Evolutionary conservation across 345 rosid species (phyloP).

Genomic region (Eutrema heterophyllum): DNA sequence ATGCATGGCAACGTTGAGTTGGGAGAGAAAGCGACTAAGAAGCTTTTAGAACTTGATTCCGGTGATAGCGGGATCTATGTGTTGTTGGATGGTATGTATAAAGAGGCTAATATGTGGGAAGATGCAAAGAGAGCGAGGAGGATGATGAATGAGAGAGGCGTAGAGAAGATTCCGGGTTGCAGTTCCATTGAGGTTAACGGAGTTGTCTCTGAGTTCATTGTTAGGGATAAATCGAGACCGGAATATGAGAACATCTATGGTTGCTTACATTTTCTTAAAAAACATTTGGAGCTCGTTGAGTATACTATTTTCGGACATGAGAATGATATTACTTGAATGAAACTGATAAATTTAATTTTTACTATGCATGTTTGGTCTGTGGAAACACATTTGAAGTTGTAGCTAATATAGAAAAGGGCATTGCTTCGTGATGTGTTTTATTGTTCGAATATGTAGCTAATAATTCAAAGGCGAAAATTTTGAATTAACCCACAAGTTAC

Average conservation of each 20-base stretch:
- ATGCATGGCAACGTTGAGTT: conserved; percentile 52
- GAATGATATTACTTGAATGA: too few relatives aligned
- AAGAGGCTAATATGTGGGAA: conserved; percentile 73
- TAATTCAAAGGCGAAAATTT: too few relatives aligned
- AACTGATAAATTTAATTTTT: not conserved
- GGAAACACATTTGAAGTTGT: too few relatives aligned
- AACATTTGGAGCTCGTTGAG: conserved; percentile 28
- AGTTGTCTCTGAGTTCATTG: conserved; percentile 54
- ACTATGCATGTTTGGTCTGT: too few relatives aligned
- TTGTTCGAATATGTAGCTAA: too few relatives aligned
- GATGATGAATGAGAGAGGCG: conserved; percentile 65
- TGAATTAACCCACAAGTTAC: too few relatives aligned
- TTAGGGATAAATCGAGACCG: conserved; percentile 63
- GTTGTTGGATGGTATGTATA: conserved; percentile 64
- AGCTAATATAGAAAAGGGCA: too few relatives aligned
- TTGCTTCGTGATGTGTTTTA: too few relatives aligned
- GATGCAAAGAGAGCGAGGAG: conserved; percentile 57
- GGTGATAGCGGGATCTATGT: conserved; percentile 78
- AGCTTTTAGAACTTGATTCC: conserved; percentile 80
- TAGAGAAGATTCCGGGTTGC: conserved; percentile 79
- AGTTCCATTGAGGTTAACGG: conserved; percentile 73
- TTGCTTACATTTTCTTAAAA: conserved; percentile 47
- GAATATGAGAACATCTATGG: conserved; percentile 44
- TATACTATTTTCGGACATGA: not conserved
- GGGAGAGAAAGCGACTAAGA: conserved; percentile 71